phyloP scores from a whole-genome alignment of 2,329 filamentous ascomycete genomes.

The Colletotrichum magnum region DNA sequence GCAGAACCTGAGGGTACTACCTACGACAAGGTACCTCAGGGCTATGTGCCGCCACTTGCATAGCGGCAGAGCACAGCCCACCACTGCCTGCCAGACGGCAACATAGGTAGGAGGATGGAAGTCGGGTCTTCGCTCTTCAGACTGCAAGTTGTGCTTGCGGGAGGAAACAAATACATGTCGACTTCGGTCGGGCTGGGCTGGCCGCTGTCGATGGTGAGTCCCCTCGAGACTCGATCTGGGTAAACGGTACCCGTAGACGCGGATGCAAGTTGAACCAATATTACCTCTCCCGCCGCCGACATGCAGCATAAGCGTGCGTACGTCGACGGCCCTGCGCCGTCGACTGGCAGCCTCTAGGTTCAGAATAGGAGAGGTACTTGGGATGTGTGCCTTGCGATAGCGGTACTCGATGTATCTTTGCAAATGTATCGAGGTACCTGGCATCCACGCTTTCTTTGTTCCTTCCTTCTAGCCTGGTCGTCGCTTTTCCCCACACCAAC shows the following conservation, averaged over 20 bases:
- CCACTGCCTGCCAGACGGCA: background rate
- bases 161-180: too few relatives aligned
- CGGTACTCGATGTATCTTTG: background rate
- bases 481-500: background rate
- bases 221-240: too few relatives aligned
- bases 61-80: too few relatives aligned
- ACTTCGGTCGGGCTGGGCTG: too few relatives aligned
- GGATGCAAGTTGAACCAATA: background rate
- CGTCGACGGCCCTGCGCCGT: conserved; percentile 12
- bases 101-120: background rate
- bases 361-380: background rate
- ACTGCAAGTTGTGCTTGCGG: background rate
- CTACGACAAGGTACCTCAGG: too few relatives aligned
- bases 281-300: conserved; percentile 28
- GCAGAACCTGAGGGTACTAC: conserved; percentile 1
- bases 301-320: conserved; percentile 22
- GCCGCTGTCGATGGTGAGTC: too few relatives aligned
- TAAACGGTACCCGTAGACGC: too few relatives aligned
- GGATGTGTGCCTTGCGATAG: too few relatives aligned
- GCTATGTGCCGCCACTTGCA: too few relatives aligned
- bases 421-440: too few relatives aligned
- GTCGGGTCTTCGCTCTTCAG: background rate
- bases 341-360: background rate
- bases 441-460: conserved; percentile 18
- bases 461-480: background rate